Base-by-base conservation (phyloP, 495 filamentous ascomycete genomes). In the Trichodelitschia bisporula region DNA sequence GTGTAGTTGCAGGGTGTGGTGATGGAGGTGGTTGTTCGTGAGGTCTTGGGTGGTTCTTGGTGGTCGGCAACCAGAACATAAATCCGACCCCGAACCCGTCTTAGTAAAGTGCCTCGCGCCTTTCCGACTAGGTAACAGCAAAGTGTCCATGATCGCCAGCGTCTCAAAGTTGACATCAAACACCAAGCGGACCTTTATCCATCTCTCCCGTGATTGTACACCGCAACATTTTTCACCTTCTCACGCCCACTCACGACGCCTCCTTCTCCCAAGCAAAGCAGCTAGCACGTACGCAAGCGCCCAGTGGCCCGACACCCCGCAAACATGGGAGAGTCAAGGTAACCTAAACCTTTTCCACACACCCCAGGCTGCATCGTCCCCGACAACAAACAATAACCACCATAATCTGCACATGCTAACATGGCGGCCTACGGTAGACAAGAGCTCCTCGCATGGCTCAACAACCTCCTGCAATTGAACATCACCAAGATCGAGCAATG, bases 401-500 rank as follows among this genome's bases (percentile, higher is more conserved):
- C n/a, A n/a, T n/a, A n/a, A n/a, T n/a, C n/a, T n/a, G n/a, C n/a
- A n/a, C n/a, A n/a, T n/a, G n/a, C n/a, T n/a, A n/a, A n/a, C n/a
- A n/a, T n/a, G 26, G 15, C 19, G 25, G 19, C n/a, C 11, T 36
- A 17, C 12, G 11, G 18, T 44, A 97, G 86, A 61, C 86, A 97
- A 56, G 86, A 97, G 57, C 69, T 97, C 36, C 64, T 97, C 36
- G 69, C 72, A 56, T 97, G 86, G 86, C 57, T 97, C 42, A 97
- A 97, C 63, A 79, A 75, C 62, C 78, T 95, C 31, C 69, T 97
- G 33, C 77, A 90, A 59, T 67, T 95, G 40, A 95, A 95, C 56
- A 67, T 97, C 35, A 93, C 84, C 48, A 93, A 91, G 55, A 75
- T 97, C 48, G 86, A 97, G 55, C 89, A 97, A 62, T 93, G 86